Base-by-base conservation (phyloP, 345 rosid species). In the Populus alba region DNA sequence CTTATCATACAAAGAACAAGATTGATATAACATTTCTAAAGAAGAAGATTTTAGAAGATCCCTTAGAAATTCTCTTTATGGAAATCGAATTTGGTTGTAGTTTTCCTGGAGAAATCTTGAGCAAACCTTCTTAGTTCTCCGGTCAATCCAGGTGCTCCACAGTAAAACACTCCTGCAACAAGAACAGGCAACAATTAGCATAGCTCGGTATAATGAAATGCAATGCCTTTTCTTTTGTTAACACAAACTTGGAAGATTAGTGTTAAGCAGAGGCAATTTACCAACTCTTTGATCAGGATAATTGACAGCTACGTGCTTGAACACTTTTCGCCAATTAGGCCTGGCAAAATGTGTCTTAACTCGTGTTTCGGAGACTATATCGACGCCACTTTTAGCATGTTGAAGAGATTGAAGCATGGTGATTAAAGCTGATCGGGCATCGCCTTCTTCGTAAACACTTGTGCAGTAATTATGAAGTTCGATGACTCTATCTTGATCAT, bases 21-120 rank as follows among this genome's bases (percentile, higher is more conserved):
- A 15, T 16, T 3, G 22, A 71, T 29, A 47, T 18, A 17, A 45
- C 10, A 47, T 29, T 47, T 16, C 55, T 17, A 45, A 9, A 2
- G 25, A 23, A 31, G 71, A 59, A 18, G 74, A 66, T 35, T 71
- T 78, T 82, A 94, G 67, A 92, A 92, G 68, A 92, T 92, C 83
- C 92, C 97, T 79, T 82, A 93, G 67, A 92, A 92, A 72, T 94
- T 92, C 83, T 94, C 97, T 70, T 93, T 90, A 75, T 92, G 97
- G 84, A 92, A 92, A 77, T 90, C 90, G 80, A 93, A 93, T 78
- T 90, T 93, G 65, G 97, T 92, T 4, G 91, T 75, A 5, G 98
- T 93, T 78, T 87, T 92, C 85, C 91, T 82, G 18, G 97, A 90
- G 78, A 92, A 93, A 70, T 93, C 97, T 71, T 77, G 90, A 71